Conservation (phyloP, 768 basidiomycete genomes). For the Arthromyces matolae region DNA sequence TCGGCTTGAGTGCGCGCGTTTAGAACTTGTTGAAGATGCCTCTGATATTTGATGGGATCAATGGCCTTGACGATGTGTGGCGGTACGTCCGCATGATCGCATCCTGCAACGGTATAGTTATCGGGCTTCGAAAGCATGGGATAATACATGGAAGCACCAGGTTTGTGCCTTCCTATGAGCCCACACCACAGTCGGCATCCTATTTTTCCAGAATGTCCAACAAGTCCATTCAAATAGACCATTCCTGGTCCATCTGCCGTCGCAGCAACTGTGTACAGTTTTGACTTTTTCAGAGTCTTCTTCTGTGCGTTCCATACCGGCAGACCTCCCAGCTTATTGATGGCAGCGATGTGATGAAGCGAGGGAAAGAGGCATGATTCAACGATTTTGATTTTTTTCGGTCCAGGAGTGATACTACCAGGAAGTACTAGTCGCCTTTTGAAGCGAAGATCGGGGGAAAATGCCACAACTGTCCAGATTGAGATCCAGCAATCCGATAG, state of each 20-base stretch:
- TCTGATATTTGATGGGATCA: constrained; percentile 8
- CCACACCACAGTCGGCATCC: constrained; percentile 22
- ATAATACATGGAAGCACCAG: constrained; percentile 18
- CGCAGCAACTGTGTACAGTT: constrained; percentile 15
- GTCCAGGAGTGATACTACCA: constrained; percentile 28
- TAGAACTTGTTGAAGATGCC: constrained; percentile 10
- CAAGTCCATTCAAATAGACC: constrained; percentile 21
- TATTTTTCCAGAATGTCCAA: constrained; percentile 21
- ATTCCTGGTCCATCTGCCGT: constrained; percentile 25
- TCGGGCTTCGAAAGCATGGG: constrained; percentile 18
- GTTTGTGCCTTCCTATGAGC: constrained; percentile 15
- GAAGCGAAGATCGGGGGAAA: constrained; percentile 19
- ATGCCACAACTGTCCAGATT: constrained; percentile 29
- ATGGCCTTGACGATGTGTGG: constrained; percentile 1
- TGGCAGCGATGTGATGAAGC: constrained; percentile 22
- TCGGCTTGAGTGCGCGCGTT: constrained; percentile 14
- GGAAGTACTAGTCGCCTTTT: constrained; percentile 29
- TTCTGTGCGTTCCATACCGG: constrained; percentile 15
- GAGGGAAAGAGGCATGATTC: constrained; percentile 27
- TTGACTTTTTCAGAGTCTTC: constrained; percentile 6
- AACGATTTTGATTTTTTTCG: constrained; percentile 26
- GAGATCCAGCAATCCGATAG: constrained; percentile 14
- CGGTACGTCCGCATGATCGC: constrained; percentile 18
- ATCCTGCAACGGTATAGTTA: constrained; percentile 18
- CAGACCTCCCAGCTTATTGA: constrained; percentile 15